These are phyloP conservation scores for Geranomyces michiganensis DNA, from an alignment of 192 early-diverging fungal genomes.

Conservation along the genomic window DNA sequence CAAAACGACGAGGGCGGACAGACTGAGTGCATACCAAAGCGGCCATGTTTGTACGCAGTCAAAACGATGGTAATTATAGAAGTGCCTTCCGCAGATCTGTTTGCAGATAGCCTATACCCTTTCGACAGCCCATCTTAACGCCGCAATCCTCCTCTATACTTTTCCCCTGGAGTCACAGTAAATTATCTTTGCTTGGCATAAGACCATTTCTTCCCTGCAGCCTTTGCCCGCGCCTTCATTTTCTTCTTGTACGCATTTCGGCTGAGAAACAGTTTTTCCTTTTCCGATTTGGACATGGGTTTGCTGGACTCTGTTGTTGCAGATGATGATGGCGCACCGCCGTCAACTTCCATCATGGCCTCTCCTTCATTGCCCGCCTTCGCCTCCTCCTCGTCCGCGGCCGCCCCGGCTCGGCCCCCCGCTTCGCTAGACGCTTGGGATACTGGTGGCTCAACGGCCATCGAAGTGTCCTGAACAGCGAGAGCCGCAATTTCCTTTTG, in stretches of 20 bases:
- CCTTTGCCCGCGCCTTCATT: slow-evolving; percentile 32
- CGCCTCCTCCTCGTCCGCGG: not conserved
- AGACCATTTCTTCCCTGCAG: not conserved
- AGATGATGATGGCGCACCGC: not conserved
- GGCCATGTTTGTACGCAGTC: too few species aligned
- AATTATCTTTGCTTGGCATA: slow-evolving; percentile 1
- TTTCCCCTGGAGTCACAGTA: too few species aligned
- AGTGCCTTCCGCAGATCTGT: too few species aligned
- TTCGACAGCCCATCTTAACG: too few species aligned
- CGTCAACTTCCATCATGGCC: slow-evolving; percentile 26
- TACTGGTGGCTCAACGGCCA: not conserved
- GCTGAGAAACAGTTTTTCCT: slow-evolving; percentile 32
- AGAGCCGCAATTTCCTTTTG: not conserved
- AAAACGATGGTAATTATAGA: too few species aligned
- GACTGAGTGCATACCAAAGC: too few species aligned
- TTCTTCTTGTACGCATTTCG: slow-evolving; percentile 38
- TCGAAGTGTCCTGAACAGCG: not conserved
- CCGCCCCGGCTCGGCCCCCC: not conserved
- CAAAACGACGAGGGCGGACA: too few species aligned
- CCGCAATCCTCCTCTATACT: too few species aligned
- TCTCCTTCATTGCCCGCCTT: not conserved
- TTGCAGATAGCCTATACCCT: too few species aligned
- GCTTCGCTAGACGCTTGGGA: not conserved
- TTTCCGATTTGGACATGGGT: slow-evolving; percentile 35
- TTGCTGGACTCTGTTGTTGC: not conserved